Percentiles rank a stretch among this genome's conserved stretches.
phyloP scores from a whole-genome alignment of 202 grass and related monocot genomes.

The Carex sylvatica region DNA sequence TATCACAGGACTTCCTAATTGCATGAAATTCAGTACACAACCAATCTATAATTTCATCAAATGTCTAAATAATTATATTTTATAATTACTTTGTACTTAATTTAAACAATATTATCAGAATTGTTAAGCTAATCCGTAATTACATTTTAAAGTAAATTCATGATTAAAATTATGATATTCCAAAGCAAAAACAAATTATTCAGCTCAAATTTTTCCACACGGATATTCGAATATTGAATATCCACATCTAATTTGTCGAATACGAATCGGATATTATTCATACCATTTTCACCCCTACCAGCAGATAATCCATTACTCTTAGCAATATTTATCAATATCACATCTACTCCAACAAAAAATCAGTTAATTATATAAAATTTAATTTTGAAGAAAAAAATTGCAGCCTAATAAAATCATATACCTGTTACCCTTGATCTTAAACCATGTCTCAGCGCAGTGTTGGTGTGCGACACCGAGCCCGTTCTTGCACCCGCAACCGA shows the following conservation, averaged over 20 bases:
- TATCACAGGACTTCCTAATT: not conserved
- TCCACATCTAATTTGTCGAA: too few relatives aligned
- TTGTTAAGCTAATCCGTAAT: not conserved
- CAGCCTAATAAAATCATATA: constrained; percentile 7
- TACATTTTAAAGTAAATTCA: not conserved
- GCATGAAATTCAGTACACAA: not conserved
- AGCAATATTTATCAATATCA: not conserved
- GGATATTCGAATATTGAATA: too few relatives aligned
- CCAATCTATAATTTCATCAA: not conserved
- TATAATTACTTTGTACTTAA: not conserved
- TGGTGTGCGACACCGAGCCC: constrained; percentile 57
- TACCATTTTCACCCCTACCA: not conserved
- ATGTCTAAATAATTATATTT: not conserved
- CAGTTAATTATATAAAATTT: not conserved
- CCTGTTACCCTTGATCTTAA: constrained; percentile 68
- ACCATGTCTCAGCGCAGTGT: constrained; percentile 78
- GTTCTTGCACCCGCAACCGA: constrained; percentile 69
- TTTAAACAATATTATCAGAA: not conserved
- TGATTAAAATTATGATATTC: not conserved
- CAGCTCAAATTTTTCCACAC: not conserved
- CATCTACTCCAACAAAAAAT: not conserved
- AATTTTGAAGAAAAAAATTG: not conserved
- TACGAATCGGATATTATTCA: too few relatives aligned
- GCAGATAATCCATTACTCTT: not conserved
- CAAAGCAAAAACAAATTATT: not conserved